Evolutionary conservation across 495 filamentous ascomycete species (phyloP).

Genomic region (Neurospora africana): DNA sequence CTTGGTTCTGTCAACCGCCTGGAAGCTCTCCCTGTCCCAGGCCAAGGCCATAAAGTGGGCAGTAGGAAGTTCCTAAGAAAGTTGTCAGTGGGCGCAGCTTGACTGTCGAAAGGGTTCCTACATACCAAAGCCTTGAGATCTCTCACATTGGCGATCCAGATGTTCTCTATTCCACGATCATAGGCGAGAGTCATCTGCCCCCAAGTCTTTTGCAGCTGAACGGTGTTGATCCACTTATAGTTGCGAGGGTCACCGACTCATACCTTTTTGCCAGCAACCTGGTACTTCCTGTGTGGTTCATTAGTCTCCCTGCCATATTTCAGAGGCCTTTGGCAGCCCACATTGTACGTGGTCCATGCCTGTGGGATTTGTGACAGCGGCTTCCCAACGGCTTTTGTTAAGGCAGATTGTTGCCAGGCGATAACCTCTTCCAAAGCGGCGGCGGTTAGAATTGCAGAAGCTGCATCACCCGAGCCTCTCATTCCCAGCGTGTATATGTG

Average conservation of each 20-base stretch:
- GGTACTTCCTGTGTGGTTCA: constrained; percentile 35
- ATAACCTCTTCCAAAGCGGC: constrained; percentile 44
- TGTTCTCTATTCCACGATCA: constrained; percentile 42
- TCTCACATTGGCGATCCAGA: constrained; percentile 61
- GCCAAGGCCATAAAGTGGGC: constrained; percentile 50
- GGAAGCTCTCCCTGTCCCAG: constrained; percentile 41
- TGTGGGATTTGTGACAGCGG: constrained; percentile 43
- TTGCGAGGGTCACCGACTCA: constrained; percentile 48
- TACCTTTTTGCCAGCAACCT: constrained; percentile 50
- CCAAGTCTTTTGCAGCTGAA: constrained; percentile 46
- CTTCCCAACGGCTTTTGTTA: constrained; percentile 35
- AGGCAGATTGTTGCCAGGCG: constrained; percentile 37
- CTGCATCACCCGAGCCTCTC: constrained; percentile 52
- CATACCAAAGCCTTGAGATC: constrained; percentile 49
- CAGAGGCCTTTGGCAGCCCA: neutral
- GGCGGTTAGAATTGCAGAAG: constrained; percentile 34
- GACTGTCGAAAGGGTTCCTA: neutral
- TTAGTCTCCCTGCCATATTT: neutral
- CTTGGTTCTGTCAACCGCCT: constrained; percentile 31
- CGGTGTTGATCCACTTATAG: constrained; percentile 57
- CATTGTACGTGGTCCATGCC: constrained; percentile 54
- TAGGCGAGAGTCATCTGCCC: constrained; percentile 45
- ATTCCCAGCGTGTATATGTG: constrained; percentile 53
- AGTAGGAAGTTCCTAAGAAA: constrained; percentile 38
- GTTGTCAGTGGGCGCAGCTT: neutral